A percentile compares a stretch with the other conserved stretches of the same genome.
Evolutionary conservation across 371 early-diverging fungal genomes (phyloP).

Genomic region (Rhizopus microsporus): DNA sequence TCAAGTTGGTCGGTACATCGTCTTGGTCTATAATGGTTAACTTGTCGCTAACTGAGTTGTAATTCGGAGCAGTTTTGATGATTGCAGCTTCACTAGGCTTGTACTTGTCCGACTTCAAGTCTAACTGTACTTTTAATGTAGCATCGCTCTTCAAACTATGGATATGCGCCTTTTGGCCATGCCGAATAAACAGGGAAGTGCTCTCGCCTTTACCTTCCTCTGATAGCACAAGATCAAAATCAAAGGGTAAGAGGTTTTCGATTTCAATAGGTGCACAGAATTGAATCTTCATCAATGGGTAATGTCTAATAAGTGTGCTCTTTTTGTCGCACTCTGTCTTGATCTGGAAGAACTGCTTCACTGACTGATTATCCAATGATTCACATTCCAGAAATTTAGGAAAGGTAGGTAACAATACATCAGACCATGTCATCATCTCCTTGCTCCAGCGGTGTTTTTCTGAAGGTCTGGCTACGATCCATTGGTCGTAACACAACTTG

Average conservation of each 20-base stretch:
- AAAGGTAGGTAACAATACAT: conserved; percentile 45
- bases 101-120: conserved; percentile 56
- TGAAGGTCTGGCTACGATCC: conserved; percentile 68
- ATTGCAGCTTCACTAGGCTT: conserved; percentile 13
- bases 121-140: conserved; percentile 58
- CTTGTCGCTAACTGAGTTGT: conserved; percentile 17
- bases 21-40: conserved; percentile 37
- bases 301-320: conserved; percentile 40
- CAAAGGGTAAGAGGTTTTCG: conserved; percentile 84
- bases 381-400: conserved; percentile 37
- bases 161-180: conserved; percentile 60
- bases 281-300: conserved; percentile 71
- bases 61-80: conserved; percentile 16
- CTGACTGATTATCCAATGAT: conserved; percentile 19
- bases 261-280: conserved; percentile 77
- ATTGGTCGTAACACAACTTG: conserved; percentile 56
- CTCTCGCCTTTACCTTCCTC: conserved; percentile 49
- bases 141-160: conserved; percentile 66
- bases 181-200: conserved; percentile 32
- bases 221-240: conserved; percentile 51
- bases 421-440: conserved; percentile 68
- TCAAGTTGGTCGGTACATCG: conserved; percentile 52
- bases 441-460: conserved; percentile 72
- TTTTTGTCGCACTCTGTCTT: conserved; percentile 36
- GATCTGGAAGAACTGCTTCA: conserved; percentile 29